A percentile compares a stretch with the other conserved stretches of the same genome.
These are phyloP conservation scores for Oryza coarctata DNA, from an alignment of 176 grass and related monocot species.

Conservation along the genomic window DNA sequence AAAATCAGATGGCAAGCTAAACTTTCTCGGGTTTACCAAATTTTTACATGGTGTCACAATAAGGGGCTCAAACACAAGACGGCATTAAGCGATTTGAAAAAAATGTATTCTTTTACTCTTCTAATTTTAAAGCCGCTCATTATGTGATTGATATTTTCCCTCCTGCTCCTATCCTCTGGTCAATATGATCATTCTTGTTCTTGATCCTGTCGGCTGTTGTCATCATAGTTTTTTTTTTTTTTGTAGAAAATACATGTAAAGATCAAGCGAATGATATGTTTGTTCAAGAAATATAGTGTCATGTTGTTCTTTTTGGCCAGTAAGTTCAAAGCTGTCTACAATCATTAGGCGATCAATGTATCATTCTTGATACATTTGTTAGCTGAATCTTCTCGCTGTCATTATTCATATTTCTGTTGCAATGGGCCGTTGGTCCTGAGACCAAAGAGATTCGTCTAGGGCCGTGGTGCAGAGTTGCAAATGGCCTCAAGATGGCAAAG, in stretches of 20 bases:
- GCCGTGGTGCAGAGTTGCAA: background rate
- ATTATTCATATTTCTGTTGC: background rate
- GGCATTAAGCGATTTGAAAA: constrained; percentile 58
- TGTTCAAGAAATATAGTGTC: constrained; percentile 54
- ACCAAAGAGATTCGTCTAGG: no score
- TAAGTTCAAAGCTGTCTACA: background rate
- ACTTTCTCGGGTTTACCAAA: constrained; percentile 95
- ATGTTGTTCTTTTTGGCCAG: constrained; percentile 15
- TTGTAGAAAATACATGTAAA: constrained; percentile 86
- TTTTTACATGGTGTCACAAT: constrained; percentile 98
- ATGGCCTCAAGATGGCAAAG: no score
- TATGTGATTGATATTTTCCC: constrained; percentile 48
- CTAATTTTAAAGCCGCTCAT: constrained; percentile 57
- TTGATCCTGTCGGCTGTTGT: constrained; percentile 41
- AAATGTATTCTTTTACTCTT: constrained; percentile 53
- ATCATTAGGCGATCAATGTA: background rate
- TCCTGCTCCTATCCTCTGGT: constrained; percentile 25
- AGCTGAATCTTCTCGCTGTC: background rate
- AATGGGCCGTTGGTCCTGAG: background rate
- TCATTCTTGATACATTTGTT: background rate
- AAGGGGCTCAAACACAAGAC: constrained; percentile 83
- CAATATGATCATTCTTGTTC: constrained; percentile 50
- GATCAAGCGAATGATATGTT: constrained; percentile 58
- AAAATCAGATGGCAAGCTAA: constrained; percentile 91
- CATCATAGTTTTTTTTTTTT: constrained; percentile 62